Base-by-base conservation (phyloP, 1,139 yeast genomes). In the Saccharomyces uvarum region DNA sequence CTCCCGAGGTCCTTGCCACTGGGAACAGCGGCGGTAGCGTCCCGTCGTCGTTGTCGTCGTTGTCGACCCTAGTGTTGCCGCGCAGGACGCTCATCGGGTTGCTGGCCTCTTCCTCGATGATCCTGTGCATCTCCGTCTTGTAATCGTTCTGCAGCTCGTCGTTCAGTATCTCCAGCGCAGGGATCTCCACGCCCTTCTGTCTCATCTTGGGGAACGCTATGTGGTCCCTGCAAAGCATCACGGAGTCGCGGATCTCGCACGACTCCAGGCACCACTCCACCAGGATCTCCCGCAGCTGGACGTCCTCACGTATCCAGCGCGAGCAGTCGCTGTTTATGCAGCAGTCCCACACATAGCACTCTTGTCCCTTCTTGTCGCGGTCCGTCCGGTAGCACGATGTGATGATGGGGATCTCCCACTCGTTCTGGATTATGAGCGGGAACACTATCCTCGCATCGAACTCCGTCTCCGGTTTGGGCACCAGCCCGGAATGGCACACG, bases 341-440 rank as follows among this genome's bases (percentile, higher is more conserved):
- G 67, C 96, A 88, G 67, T 89, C 96, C 63, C 82, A 81, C 2
- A 88, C 89, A 44, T 79, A 72, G 38, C 89, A 81, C 16, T 75
- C 71, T 8, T 74, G 72, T 0, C 95, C 95, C 63, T 83, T 83
- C 67, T 88, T 88, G 65, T 90, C 97, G 16, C 59, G 69, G 46
- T 79, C 84, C 9, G 64, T 62, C 16, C 83, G 68, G 54, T 78
- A 79, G 0, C 75, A 73, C 0, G 91, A 82, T 0, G 88, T 80
- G 0, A 86, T 78, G 8, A 89, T 81, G 0, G 97, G 97, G 2
- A 89, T 85, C 57, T 86, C 91, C 96, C 96, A 89, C 63, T 83
- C 77, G 62, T 84, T 84, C 47, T 82, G 82, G 68, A 84, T 81
- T 28, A 88, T 85, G 54, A 82, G 69, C 0, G 87, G 83, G 62